Base-by-base conservation (phyloP, 371 early-diverging fungal species). In the Paramicrosporidium saccamoebae region DNA sequence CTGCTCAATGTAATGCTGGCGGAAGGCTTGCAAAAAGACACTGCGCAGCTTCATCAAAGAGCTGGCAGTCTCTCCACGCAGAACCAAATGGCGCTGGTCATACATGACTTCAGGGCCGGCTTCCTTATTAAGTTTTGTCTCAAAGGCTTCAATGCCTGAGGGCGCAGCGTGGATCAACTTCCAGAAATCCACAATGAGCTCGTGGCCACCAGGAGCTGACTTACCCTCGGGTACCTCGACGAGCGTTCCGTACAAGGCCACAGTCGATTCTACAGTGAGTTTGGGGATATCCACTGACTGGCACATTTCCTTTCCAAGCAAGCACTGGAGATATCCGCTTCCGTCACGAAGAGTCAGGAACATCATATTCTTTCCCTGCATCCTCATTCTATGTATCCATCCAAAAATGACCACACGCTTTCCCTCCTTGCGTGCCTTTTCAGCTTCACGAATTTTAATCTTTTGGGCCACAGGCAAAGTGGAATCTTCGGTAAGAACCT, bases 361-460 rank as follows among this genome's bases (percentile, higher is more conserved):
- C 55, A 64, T 65, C 68, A 92, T 65, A 50, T 78, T 77, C 48
- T 78, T 82, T 31, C 90, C 88, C 50, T 92, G 88, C 15, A 65
- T 67, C 30, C 90, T 73, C 29, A 67, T 52, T 27, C 81, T 67
- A 46, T 84, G 84, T 17, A 90, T 84, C 94, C 94, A 92, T 25
- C 86, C 94, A 20, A 56, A 63, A 3, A 90, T 64, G 38, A 52
- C 54, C 42, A 88, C 72, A 26, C 94, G 71, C 33, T 48, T 42
- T 21, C 55, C 62, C n/a, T n/a, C n/a, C 16, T 37, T 36, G 30
- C 88, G 65, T 40, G 50, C 42, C 23, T 41, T 51, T 24, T 49
- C 42, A 9, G 54, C 40, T 23, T 73, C 44, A 32, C 55, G 40
- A 33, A 82, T 63, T 36, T 71, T 71, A 56, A 86, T 78, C 67